phyloP scores from a whole-genome alignment of 2,329 filamentous ascomycete genomes.

The Colletotrichum camelliae region DNA sequence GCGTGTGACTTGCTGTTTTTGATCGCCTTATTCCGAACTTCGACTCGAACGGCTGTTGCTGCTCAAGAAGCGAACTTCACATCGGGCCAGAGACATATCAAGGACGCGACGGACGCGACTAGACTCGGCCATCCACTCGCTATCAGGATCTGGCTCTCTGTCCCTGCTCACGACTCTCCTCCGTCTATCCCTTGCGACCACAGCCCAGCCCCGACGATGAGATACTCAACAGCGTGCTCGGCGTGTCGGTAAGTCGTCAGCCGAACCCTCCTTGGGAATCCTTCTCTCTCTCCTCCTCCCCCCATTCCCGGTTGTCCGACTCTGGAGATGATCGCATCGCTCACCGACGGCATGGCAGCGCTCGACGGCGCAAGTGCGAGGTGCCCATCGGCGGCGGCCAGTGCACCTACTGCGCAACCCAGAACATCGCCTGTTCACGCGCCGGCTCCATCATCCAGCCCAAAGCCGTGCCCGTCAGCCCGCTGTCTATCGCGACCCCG shows the following conservation, averaged over 20 bases:
- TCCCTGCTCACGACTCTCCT: background rate
- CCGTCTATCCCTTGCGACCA: background rate
- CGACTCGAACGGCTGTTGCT: background rate
- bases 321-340: background rate
- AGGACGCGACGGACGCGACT: background rate
- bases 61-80: background rate
- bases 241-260: constrained; percentile 22
- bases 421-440: constrained; percentile 22
- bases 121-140: background rate
- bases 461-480: constrained; percentile 16
- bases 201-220: constrained; percentile 1
- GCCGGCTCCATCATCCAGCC: constrained; percentile 24
- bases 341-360: constrained; percentile 8
- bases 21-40: background rate
- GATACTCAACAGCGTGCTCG: constrained; percentile 24
- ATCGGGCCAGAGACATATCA: background rate
- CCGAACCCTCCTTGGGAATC: background rate
- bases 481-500: constrained; percentile 11
- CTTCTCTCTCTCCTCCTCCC: background rate
- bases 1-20: constrained; percentile 11
- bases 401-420: constrained; percentile 20
- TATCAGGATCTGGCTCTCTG: background rate
- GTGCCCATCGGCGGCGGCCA: constrained; percentile 21
- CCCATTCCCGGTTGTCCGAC: background rate
- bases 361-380: constrained; percentile 22